phyloP scores from a whole-genome alignment of 2,329 filamentous ascomycete species.

The Diaporthe ilicicola region DNA sequence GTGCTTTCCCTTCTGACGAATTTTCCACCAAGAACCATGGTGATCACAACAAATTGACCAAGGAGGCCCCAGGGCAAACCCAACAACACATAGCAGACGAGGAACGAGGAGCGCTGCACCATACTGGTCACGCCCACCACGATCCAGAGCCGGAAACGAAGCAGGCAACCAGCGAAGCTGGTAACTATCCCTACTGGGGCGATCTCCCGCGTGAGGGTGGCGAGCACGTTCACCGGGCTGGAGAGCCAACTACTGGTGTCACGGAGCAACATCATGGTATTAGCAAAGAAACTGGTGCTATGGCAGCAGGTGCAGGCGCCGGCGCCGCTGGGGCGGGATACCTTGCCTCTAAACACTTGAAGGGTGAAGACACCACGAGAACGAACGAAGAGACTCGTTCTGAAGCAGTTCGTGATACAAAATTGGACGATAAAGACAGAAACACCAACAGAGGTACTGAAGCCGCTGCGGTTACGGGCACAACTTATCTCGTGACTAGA shows the following conservation, averaged over 20 bases:
- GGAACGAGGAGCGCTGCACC: slow-evolving; percentile 14
- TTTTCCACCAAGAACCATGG: neutral
- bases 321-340: neutral
- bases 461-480: slow-evolving; percentile 1
- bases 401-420: neutral
- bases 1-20: neutral
- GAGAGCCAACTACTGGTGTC: neutral
- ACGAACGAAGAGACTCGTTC: neutral
- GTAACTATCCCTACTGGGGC: slow-evolving; percentile 33
- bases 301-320: slow-evolving; percentile 9
- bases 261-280: neutral
- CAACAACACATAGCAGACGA: neutral
- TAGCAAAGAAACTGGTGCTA: neutral
- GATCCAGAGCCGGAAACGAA: slow-evolving; percentile 27
- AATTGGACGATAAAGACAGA: neutral
- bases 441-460: neutral
- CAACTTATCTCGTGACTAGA: slow-evolving; percentile 9
- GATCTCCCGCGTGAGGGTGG: slow-evolving; percentile 16
- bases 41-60: slow-evolving; percentile 21
- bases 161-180: slow-evolving; percentile 29
- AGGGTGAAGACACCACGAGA: neutral
- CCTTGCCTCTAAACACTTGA: neutral
- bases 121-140: slow-evolving; percentile 11
- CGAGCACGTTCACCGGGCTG: neutral
- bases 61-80: neutral